A percentile compares a stretch with the other conserved stretches of the same genome.
Conservation (phyloP, 2,329 filamentous ascomycete genomes). For the Ophiocordyceps camponoti-leonardi region DNA sequence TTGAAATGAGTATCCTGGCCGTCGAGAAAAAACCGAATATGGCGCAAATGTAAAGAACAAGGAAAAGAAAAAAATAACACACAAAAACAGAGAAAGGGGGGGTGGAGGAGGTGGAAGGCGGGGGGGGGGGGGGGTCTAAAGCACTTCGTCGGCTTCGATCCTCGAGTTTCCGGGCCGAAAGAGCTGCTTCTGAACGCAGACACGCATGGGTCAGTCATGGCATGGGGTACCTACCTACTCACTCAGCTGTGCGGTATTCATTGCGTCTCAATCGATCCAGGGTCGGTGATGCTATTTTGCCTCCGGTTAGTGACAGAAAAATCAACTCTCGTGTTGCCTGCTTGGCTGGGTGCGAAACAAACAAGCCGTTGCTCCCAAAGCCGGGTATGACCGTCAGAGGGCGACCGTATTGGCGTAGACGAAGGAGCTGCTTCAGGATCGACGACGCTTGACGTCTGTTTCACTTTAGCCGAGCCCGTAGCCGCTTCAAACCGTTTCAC, state of each 20-base stretch:
- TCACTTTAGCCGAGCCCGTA: slow-evolving; percentile 1
- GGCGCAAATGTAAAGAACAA: neutral
- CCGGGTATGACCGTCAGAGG: neutral
- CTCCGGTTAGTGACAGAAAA: neutral
- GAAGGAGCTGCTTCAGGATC: slow-evolving; percentile 12
- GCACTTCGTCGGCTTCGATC: neutral
- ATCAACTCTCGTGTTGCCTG: neutral
- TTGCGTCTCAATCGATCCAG: neutral
- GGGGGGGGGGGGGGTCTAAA: neutral
- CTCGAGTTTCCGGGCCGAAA: neutral
- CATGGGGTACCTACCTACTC: neutral
- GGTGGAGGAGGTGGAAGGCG: neutral
- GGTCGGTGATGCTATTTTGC: neutral
- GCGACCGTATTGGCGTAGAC: slow-evolving; percentile 5
- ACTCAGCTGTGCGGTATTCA: neutral
- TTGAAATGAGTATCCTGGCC: neutral
- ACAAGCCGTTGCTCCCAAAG: neutral
- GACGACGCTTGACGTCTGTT: slow-evolving; percentile 33
- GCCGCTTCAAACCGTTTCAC: neutral
- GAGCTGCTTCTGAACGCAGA: neutral
- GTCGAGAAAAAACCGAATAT: neutral
- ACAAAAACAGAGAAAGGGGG: neutral
- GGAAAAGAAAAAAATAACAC: neutral
- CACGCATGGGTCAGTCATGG: neutral
- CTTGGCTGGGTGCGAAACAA: neutral